Evolutionary conservation across 768 basidiomycete genomes (phyloP).

Genomic region (Paxillus ammoniavirescens): DNA sequence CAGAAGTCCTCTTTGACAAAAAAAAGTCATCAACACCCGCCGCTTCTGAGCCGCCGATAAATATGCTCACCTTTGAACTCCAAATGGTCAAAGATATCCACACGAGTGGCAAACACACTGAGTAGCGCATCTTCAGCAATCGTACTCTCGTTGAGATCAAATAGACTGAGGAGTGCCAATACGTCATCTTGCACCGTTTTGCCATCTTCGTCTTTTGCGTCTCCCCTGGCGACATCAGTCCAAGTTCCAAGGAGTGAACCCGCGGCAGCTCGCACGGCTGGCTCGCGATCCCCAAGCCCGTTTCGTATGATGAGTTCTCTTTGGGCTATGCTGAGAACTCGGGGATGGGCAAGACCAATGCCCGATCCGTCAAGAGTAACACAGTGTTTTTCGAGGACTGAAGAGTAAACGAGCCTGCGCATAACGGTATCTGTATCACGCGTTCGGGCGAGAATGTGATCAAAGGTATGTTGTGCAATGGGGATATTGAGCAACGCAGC

Average conservation of each 20-base stretch:
- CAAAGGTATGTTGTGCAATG: slow-evolving; percentile 51
- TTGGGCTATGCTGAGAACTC: slow-evolving; percentile 64
- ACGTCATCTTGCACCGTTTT: slow-evolving; percentile 36
- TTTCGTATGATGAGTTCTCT: slow-evolving; percentile 75
- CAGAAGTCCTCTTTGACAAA: slow-evolving; percentile 64
- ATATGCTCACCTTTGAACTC: slow-evolving; percentile 62
- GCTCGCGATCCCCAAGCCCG: slow-evolving; percentile 86
- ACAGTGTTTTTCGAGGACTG: slow-evolving; percentile 50
- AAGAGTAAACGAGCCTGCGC: slow-evolving; percentile 70
- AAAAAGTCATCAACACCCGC: background rate
- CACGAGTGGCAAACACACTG: slow-evolving; percentile 64
- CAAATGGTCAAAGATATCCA: slow-evolving; percentile 65
- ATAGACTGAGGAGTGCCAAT: slow-evolving; percentile 50
- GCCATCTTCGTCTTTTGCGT: slow-evolving; percentile 38
- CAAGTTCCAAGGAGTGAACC: slow-evolving; percentile 70
- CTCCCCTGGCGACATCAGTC: slow-evolving; percentile 58
- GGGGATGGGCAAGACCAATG: slow-evolving; percentile 62
- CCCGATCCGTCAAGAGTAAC: slow-evolving; percentile 25
- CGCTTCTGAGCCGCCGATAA: background rate
- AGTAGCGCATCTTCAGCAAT: slow-evolving; percentile 74
- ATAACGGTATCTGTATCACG: slow-evolving; percentile 76
- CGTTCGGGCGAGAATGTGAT: slow-evolving; percentile 68
- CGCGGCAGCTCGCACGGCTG: slow-evolving; percentile 67
- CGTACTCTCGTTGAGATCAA: slow-evolving; percentile 56
- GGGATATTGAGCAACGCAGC: slow-evolving; percentile 73